These are phyloP conservation scores for Ascochyta fabae DNA, from an alignment of 2,329 filamentous ascomycete genomes.

Conservation along the genomic window DNA sequence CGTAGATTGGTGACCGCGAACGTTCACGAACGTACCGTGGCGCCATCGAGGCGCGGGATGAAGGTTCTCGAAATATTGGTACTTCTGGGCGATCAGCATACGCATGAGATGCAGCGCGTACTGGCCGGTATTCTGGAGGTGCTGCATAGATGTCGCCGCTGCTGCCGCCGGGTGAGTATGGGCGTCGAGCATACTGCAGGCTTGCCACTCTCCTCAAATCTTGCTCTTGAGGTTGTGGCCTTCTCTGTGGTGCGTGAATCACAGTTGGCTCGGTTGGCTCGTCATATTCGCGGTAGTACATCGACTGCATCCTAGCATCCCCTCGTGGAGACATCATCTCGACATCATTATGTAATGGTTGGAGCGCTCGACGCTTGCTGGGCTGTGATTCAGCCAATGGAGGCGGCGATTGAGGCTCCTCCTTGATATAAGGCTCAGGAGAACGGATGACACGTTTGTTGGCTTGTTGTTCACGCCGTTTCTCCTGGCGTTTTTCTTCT, in stretches of 20 bases:
- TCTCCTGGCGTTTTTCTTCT: slow-evolving; percentile 47
- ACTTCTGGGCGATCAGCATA: slow-evolving; percentile 50
- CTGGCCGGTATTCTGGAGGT: slow-evolving; percentile 40
- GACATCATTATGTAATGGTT: slow-evolving; percentile 45
- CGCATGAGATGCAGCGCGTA: slow-evolving; percentile 52
- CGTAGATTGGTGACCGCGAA: slow-evolving; percentile 49
- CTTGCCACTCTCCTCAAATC: slow-evolving; percentile 57
- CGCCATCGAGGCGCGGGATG: slow-evolving; percentile 44
- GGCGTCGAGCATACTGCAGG: slow-evolving; percentile 55
- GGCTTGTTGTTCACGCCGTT: slow-evolving; percentile 47
- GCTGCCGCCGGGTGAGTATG: slow-evolving; percentile 46
- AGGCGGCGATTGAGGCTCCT: slow-evolving; percentile 67
- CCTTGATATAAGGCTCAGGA: slow-evolving; percentile 63
- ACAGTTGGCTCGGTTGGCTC: slow-evolving; percentile 49
- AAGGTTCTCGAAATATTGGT: slow-evolving; percentile 48
- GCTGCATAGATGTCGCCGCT: slow-evolving; percentile 48
- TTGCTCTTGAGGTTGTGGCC: slow-evolving; percentile 52
- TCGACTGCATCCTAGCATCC: slow-evolving; percentile 50
- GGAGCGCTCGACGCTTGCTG: slow-evolving; percentile 50
- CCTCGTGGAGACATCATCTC: slow-evolving; percentile 50
- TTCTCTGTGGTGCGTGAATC: slow-evolving; percentile 48
- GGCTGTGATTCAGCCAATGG: slow-evolving; percentile 56
- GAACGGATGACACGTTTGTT: slow-evolving; percentile 42
- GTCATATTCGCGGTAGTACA: slow-evolving; percentile 58
- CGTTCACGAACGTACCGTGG: slow-evolving; percentile 51